Base-by-base conservation (phyloP, 306 rosid genomes). In the Nissolia schottii region DNA sequence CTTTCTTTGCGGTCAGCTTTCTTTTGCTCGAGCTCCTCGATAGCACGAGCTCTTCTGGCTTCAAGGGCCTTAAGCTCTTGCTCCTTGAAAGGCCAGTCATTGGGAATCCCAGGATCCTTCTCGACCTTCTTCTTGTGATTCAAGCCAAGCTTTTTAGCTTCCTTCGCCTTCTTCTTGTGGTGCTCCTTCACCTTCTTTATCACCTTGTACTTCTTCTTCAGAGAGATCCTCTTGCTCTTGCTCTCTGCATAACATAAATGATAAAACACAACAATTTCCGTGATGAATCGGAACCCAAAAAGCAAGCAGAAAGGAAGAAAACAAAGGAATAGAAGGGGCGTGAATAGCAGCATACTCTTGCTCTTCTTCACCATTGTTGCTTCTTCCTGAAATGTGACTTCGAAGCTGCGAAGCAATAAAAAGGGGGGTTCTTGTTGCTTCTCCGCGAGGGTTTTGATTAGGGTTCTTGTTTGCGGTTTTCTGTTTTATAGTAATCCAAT, bases 61-160 rank as follows among this genome's bases (percentile, higher is more conserved):
- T 91, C 99, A 8, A 95, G 96, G 16, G 93, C 89, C 80, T 91
- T 86, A 19, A 95, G 92, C 83, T 95, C 99, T 71, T 91, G 96
- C 64, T 95, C 99, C 89, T 92, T 91, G 80, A 91, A 91, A 13
- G 97, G 97, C 97, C 97, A 95, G 62, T 91, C 99, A 69, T 91
- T 95, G 63, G 99, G 99, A 46, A 95, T 95, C 45, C 99, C 99
- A 0, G 99, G 99, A 71, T 95, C 99, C 78, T 95, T 95, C 87
- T 92, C 99, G 16, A 86, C 86, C 90, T 87, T 92, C 29, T 61
- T 82, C 79, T 88, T 89, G 2, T 83, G 64, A 35, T 72, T 79
- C 67, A 87, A 37, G 6, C 72, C 70, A 22, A 91, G 93, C 83
- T 89, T 95, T 57, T 95, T 95, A 2, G 97, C 99, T 66, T 91